Evolutionary conservation across 305 asterid species (phyloP).

Genomic region (Solanum aculeatissimum): DNA sequence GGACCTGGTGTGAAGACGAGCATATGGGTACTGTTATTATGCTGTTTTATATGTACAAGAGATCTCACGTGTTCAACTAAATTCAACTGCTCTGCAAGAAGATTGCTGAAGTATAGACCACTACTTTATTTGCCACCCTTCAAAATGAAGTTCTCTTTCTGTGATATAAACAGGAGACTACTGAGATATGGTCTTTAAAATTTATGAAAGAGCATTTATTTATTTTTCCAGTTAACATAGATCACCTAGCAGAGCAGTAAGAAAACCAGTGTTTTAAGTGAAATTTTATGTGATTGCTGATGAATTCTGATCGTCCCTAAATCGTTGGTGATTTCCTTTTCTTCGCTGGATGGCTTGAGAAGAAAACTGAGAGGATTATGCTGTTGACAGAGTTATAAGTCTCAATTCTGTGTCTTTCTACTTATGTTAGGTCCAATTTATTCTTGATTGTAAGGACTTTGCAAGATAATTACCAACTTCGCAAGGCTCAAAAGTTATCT

Average conservation of each 20-base stretch:
- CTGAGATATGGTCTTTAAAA: neutral
- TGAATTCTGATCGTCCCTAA: neutral
- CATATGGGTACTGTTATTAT: neutral
- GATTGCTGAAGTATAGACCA: neutral
- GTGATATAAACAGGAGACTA: neutral
- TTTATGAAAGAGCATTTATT: neutral
- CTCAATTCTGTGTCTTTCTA: neutral
- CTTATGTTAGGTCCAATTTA: neutral
- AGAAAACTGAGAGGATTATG: neutral
- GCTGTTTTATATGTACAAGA: neutral
- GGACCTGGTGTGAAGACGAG: neutral
- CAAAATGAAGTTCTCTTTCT: neutral
- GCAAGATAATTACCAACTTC: neutral
- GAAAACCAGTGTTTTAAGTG: neutral
- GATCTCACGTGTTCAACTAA: neutral
- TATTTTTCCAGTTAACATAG: neutral
- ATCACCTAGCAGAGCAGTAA: neutral
- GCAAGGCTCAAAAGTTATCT: neutral
- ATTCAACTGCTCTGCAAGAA: neutral
- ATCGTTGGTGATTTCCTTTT: neutral
- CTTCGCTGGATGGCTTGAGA: neutral
- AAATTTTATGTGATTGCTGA: neutral
- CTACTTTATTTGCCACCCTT: neutral
- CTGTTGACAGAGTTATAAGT: neutral
- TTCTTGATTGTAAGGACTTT: neutral